Base-by-base conservation (phyloP, 495 filamentous ascomycete genomes). In the Talaromyces ruber region DNA sequence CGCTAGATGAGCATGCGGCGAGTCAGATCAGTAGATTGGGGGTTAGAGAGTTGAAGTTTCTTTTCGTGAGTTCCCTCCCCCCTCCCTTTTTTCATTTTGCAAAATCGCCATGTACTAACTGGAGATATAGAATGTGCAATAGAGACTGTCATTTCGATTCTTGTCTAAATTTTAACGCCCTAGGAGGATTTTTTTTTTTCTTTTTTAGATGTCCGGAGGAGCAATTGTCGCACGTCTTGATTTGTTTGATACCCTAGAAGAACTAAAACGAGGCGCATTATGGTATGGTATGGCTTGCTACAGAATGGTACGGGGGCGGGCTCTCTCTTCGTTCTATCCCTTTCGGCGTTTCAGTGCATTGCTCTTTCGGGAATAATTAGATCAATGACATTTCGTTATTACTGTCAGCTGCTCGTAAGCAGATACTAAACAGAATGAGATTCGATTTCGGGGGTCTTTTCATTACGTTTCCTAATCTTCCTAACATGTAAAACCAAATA, bases 1-100 rank as follows among this genome's bases (percentile, higher is more conserved):
- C 93, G 16, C 81, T 98, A 7, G 91, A 96, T 68, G 91, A 96
- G 72, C 87, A 85, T 24, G 87, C 85, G 29, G 81, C 80, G 25
- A 81, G 84, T 67, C 84, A 79, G 47, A 76, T 93, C 12, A 79
- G 81, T 7, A 76, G 88, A 9, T 69, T 96, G 28, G 82, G 81
- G 43, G 67, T 80, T 3, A 69, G 75, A 24, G 88, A 96, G 67
- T 74, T 96, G 47, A 84, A 79, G 28, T 91, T 84, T 65, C 73
- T 94, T 53, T 93, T 94, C 65, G 88, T 86, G 80, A 68, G 84
- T 75, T 9, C 29, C 21, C 6, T 45, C 16, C 16, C 24, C 12
- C 6, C 65, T 67, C 65, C 25, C 32, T 54, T 50, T 62, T 22
- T 26, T 50, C 18, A 24, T 25, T 26, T 21, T 37, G 16, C 5